A percentile compares a stretch with the other conserved stretches of the same genome.
These are phyloP conservation scores for Binderoboletus segoi DNA, from an alignment of 1,284 basidiomycete genomes.

Conservation along the genomic window DNA sequence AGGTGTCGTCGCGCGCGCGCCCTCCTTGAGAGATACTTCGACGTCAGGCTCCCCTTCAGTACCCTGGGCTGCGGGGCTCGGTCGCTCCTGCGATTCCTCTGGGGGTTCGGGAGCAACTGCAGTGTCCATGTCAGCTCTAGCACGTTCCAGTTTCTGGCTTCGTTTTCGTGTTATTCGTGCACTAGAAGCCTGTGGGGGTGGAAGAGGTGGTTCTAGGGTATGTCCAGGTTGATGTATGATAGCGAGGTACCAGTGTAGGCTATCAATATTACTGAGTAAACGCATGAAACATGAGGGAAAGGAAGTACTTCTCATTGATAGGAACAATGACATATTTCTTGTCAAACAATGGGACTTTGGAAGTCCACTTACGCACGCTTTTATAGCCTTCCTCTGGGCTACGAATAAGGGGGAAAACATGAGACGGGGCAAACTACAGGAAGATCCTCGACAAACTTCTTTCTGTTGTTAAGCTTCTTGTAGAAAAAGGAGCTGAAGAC, in stretches of 20 bases:
- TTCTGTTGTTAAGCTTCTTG: slow-evolving; percentile 83
- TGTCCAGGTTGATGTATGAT: slow-evolving; percentile 86
- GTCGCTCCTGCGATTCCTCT: slow-evolving; percentile 7
- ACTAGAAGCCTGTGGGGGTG: slow-evolving; percentile 24
- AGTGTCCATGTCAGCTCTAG: slow-evolving; percentile 4
- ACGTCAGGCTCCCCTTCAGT: slow-evolving; percentile 11
- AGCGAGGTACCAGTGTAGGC: slow-evolving; percentile 96
- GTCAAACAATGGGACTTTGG: slow-evolving; percentile 81
- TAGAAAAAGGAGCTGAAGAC: slow-evolving; percentile 99
- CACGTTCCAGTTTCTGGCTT: slow-evolving; percentile 26
- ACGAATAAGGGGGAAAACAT: slow-evolving; percentile 3
- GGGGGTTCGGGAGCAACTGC: slow-evolving; percentile 1
- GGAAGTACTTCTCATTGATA: slow-evolving; percentile 89
- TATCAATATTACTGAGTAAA: slow-evolving; percentile 36
- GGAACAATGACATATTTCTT: slow-evolving; percentile 95
- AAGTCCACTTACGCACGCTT: slow-evolving; percentile 93
- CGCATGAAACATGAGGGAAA: background rate
- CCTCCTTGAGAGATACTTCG: slow-evolving; percentile 18
- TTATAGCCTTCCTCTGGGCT: slow-evolving; percentile 74
- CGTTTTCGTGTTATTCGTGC: slow-evolving; percentile 34
- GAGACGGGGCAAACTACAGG: slow-evolving; percentile 5
- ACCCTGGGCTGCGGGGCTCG: background rate
- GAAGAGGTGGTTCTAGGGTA: slow-evolving; percentile 50
- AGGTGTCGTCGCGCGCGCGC: slow-evolving; percentile 22
- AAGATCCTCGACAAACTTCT: slow-evolving; percentile 51